phyloP scores from a whole-genome alignment of 441 rosid genomes.

The Metrosideros polymorpha region DNA sequence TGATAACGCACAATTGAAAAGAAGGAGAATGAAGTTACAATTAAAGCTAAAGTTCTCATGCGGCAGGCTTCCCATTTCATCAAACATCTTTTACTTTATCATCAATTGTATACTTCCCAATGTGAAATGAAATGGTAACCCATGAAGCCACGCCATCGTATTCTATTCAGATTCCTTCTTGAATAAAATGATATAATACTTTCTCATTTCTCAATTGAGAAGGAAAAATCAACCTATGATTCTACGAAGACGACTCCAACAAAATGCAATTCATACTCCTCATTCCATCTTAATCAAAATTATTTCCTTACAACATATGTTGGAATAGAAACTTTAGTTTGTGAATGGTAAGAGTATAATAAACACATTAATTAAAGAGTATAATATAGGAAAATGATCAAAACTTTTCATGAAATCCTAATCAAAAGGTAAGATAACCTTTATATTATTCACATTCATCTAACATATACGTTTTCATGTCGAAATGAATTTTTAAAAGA shows the following conservation, averaged over 20 bases:
- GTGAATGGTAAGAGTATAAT: background rate
- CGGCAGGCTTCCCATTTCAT: background rate
- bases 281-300: background rate
- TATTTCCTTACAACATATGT: background rate
- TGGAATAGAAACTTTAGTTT: background rate
- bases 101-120: background rate
- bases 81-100: background rate
- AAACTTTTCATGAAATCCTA: background rate
- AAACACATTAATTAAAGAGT: background rate
- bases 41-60: background rate
- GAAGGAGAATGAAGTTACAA: background rate
- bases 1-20: background rate
- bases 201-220: background rate
- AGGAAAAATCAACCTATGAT: background rate
- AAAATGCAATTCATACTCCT: background rate
- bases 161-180: background rate
- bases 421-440: background rate
- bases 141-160: no score
- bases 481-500: no score
- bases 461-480: background rate
- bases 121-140: no score
- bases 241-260: background rate
- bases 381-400: background rate
- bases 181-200: background rate
- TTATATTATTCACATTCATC: background rate